Percentiles rank a stretch among this genome's conserved stretches.
phyloP scores from a whole-genome alignment of 2,329 filamentous ascomycete genomes.

The Fusarium fujikuroi region DNA sequence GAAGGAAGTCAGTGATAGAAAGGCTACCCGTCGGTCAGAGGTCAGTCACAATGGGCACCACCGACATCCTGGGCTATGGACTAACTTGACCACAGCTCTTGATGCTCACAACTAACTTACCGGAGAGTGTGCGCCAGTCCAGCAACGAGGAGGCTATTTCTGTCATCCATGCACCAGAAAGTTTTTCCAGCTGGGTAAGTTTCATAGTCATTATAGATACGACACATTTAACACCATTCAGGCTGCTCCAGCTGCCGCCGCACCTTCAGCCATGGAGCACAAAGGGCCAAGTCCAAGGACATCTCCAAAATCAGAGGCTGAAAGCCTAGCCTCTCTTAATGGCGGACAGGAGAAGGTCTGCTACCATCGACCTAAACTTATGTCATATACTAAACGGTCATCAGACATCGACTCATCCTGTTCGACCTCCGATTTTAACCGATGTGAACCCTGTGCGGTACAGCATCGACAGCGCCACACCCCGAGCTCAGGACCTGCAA shows the following conservation, averaged over 20 bases:
- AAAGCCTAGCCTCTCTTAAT: slow-evolving; percentile 43
- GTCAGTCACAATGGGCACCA: slow-evolving; percentile 32
- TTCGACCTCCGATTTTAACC: slow-evolving; percentile 79
- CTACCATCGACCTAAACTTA: not conserved
- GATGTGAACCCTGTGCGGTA: slow-evolving; percentile 74
- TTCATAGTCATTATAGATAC: not conserved
- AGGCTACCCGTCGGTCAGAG: slow-evolving; percentile 45
- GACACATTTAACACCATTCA: slow-evolving; percentile 45
- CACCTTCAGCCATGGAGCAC: slow-evolving; percentile 43
- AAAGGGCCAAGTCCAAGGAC: slow-evolving; percentile 50
- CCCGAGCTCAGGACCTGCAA: slow-evolving; percentile 83
- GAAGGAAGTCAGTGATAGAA: slow-evolving; percentile 30
- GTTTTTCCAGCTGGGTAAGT: slow-evolving; percentile 82
- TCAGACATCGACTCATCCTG: slow-evolving; percentile 51
- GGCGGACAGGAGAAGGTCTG: slow-evolving; percentile 42
- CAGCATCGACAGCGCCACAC: slow-evolving; percentile 77
- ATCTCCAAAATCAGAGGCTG: slow-evolving; percentile 54
- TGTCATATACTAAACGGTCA: slow-evolving; percentile 9
- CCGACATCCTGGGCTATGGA: slow-evolving; percentile 19
- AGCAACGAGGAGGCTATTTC: slow-evolving; percentile 84
- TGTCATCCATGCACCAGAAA: slow-evolving; percentile 89
- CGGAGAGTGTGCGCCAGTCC: slow-evolving; percentile 66
- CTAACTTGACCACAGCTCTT: slow-evolving; percentile 53
- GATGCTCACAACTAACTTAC: slow-evolving; percentile 66
- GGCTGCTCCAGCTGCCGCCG: slow-evolving; percentile 53